Evolutionary conservation across 1,284 basidiomycete species (phyloP).

Genomic region (Trametes pubescens): DNA sequence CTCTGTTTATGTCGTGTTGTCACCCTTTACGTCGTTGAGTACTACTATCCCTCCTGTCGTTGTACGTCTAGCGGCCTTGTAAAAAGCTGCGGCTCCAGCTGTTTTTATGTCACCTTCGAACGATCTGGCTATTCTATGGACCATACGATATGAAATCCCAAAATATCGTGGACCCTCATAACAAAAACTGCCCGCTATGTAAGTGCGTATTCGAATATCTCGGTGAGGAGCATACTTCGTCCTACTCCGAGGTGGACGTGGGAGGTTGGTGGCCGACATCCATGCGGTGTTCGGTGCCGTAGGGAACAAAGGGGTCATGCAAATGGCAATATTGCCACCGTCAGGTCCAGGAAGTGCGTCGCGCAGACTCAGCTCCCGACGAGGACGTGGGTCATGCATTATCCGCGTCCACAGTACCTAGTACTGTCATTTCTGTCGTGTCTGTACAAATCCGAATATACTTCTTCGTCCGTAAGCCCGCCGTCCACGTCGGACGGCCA

Average conservation of each 20-base stretch:
- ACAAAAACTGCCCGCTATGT: too few species aligned
- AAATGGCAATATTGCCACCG: neutral
- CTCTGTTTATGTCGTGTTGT: conserved; percentile 12
- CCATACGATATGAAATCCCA: neutral
- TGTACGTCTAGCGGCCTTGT: conserved; percentile 30
- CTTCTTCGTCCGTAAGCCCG: conserved; percentile 4
- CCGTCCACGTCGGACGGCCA: neutral
- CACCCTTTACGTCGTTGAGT: conserved; percentile 23
- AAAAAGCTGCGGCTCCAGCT: conserved; percentile 24
- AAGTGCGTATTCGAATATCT: too few species aligned
- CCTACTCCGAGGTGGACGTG: too few species aligned
- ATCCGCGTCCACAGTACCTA: neutral
- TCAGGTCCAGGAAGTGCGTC: neutral
- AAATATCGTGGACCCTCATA: too few species aligned
- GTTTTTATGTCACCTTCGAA: conserved; percentile 8
- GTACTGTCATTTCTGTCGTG: conserved; percentile 7
- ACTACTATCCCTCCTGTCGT: conserved; percentile 18
- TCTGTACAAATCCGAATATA: conserved; percentile 19
- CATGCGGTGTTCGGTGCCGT: too few species aligned
- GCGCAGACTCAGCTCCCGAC: neutral
- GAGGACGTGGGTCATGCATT: neutral
- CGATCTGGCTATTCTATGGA: neutral
- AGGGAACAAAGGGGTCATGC: too few species aligned
- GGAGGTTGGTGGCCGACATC: too few species aligned
- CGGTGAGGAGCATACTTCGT: too few species aligned